Evolutionary conservation across 2,329 filamentous ascomycete species (phyloP), one percentile per base, ranked within the genome.

Genomic region (Herpotrichia juniperi): DNA sequence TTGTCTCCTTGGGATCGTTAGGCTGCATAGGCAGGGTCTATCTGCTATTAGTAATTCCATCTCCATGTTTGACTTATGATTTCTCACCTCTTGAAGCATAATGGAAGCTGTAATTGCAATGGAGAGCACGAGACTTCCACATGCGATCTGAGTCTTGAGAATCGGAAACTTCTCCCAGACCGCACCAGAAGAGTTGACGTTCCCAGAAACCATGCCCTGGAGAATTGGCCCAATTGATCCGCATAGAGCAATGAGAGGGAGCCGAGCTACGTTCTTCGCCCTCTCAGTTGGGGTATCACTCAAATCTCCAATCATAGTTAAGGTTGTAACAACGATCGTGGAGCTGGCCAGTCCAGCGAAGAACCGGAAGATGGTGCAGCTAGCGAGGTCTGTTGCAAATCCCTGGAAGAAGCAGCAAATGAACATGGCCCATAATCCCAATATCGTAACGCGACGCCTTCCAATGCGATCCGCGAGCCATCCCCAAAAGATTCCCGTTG

Each of bases 301-400:
- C 53, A 78, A 53, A 52, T 80, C 78, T 14, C 77, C 77, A 46
- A 80, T 69, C 78, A 80, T 79, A 2, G 76, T 76, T 50, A 79
- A 64, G 3, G 69, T 74, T 4, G 76, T 74, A 25, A 78, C 76
- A n/a, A 74, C 68, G 9, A 77, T 72, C 0, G 76, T 74, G 8
- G 77, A 77, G 54, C 76, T 75, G 47, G 76, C 72, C 44, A 77
- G 62, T 12, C 78, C 78, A 4, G 75, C 74, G 22, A 78, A 56
- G 54, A 77, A 78, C 26, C 78, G 69, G 59, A 79, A 70, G 16
- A 74, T 59, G 22, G 75, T 72, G 54, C 78, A 79, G 44, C 66
- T 71, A 7, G 69, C 62, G 17, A 79, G 67, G 24, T 66, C 69
- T 5, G 72, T 79, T 12, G 76, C 78, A 51, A 80, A 79, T 11